Evolutionary conservation across 75 land plant species (phyloP), one percentile per base, ranked within the genome.

Genomic region (Cupressus sempervirens): DNA sequence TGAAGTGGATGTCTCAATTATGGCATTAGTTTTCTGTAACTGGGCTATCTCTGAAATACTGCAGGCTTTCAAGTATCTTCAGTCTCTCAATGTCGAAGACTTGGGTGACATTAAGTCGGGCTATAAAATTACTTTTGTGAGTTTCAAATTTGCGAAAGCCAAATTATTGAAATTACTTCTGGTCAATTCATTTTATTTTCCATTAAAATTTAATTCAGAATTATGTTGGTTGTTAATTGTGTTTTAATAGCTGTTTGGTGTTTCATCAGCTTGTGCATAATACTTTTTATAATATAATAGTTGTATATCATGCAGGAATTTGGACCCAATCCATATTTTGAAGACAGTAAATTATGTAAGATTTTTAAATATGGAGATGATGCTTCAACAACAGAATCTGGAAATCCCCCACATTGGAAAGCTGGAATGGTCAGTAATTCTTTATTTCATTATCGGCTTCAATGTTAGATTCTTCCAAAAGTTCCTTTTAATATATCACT

Each of bases 71-170:
- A 91, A 91, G 86, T 89, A 84, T 74, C 56, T 91, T 74, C 84
- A 91, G 81, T 87, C 92, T 36, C 46, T 91, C 84, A 91, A 91
- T 87, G 92, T 91, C 14, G 92, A 91, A 76, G 91, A 91, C 62
- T 91, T 91, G 84, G 87, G 89, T 76, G 91, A 91, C 84, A 91
- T 91, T 56, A 91, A 91, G 58, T 91, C 92, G 15, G 88, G 92
- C 30, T 91, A 91, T 53, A 89, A 88, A 81, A 91, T 91, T 76
- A 86, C 56, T 81, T 91, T 91, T 85, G 91, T 91, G 80, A 89
- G 92, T 80, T 18, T 67, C 30, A 43, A 41, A 45, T 77, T 26
- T 43, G 29, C 43, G 29, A 77, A 77, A 77, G 18, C 41, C 20
- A 76, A 76, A 76, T 14, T 30, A 70, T 70, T 70, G 74, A 12